Evolutionary conservation across 1,284 basidiomycete species (phyloP), one percentile per base, ranked within the genome.

Genomic region (Calocybe gambosa): DNA sequence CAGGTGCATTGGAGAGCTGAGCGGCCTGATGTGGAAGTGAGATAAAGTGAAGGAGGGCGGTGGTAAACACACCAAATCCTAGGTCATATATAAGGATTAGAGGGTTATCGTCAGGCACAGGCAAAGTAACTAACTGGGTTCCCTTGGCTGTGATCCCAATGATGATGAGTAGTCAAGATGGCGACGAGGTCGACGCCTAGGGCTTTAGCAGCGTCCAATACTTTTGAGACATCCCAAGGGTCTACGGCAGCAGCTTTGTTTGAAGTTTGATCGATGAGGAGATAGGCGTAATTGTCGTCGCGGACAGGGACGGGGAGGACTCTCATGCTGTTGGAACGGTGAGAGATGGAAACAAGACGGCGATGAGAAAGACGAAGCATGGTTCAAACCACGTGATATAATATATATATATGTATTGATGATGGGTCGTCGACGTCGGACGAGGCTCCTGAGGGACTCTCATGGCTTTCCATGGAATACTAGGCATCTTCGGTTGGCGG

Each of bases 121-220:
- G 26, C 29, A 21, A 42, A 52, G 10, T 10, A 28, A 15, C 20
- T 15, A 42, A 73, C 72, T 59, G 68, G 62, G 58, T 75, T 75
- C 38, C 93, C 93, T 8, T 93, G 93, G 47, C 85, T 86, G 64
- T 98, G 94, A 69, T 98, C 94, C 53, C 71, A 58, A 64, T 94
- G 92, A 66, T 93, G 90, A 66, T 94, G 91, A 0, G 92, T 95
- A 9, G 89, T 93, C 53, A 95, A 75, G 33, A 78, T 75, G 20
- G 85, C 85, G 20, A 87, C 75, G 47, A 93, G 77, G 45, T 82
- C 66, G 20, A 93, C 85, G 18, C 67, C 67, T n/a, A 82, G 73
- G 25, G 75, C 69, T 41, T 84, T 67, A 0, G 89, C 93, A 0
- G 78, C 81, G 0, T 73, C 74, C 33, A 75, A 63, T 13, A 97